Evolutionary conservation across 2,329 filamentous ascomycete genomes (phyloP).

Genomic region (Hymenoscyphus linearis): DNA sequence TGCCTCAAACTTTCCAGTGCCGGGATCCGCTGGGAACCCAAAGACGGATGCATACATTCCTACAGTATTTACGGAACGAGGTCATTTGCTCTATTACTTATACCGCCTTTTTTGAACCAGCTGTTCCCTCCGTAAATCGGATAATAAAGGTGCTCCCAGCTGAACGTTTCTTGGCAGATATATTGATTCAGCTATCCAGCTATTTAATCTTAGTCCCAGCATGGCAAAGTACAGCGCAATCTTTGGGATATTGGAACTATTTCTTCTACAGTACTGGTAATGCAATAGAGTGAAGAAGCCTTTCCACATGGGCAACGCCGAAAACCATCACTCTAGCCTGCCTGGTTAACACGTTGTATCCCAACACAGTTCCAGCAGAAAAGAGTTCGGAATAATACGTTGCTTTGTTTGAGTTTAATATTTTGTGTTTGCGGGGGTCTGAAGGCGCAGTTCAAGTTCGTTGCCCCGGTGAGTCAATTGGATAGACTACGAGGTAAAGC

Average conservation of each 20-base stretch:
- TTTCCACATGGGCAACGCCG: too few species aligned
- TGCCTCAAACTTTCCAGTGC: background rate
- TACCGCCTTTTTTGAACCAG: background rate
- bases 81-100: background rate
- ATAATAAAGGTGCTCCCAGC: too few species aligned
- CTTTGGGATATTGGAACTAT: too few species aligned
- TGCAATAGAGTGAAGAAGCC: too few species aligned
- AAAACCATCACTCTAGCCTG: background rate
- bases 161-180: too few species aligned
- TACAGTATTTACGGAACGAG: background rate
- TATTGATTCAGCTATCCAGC: too few species aligned
- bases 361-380: background rate
- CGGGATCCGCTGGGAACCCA: background rate
- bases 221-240: too few species aligned
- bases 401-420: background rate
- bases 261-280: too few species aligned
- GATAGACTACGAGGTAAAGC: too few species aligned
- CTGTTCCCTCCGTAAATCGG: too few species aligned
- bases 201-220: too few species aligned
- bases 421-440: background rate
- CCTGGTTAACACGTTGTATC: background rate
- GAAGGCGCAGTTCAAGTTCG: background rate
- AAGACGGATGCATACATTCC: background rate
- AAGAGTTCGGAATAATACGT: background rate
- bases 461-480: too few species aligned